Base-by-base conservation (phyloP, 169 alveolate genomes). In the Theileria parva region DNA sequence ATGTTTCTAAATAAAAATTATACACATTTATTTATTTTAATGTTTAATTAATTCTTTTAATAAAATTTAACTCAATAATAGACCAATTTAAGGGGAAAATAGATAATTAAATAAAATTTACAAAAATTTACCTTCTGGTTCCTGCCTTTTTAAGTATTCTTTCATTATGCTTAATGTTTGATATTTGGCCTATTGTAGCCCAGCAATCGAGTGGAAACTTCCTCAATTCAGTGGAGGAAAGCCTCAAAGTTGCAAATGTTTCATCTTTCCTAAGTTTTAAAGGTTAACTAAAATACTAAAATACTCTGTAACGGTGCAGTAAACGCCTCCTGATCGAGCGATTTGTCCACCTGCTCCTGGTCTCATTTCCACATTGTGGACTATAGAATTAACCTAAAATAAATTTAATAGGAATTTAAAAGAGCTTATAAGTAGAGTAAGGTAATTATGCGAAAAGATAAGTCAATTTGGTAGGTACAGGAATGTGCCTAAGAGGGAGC, bases 271-370 rank as follows among this genome's bases (percentile, higher is more conserved):
- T 77, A 51, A 50, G 61, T 37, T 44, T 8, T 48, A 17, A 32
- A 32, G 75, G 21, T 44, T 13, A 57, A 28, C 19, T 21, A 63
- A 30, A n/a, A 63, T 27, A 17, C 30, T 13, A 71, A 79, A 21
- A 25, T 53, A 85, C 85, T 81, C 75, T 21, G 89, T 59, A 27
- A 95, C 67, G 7, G 95, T 93, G 9, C 94, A 95, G 67, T 74
- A 92, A 21, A 95, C 87, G 25, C 97, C 97, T 6, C 95, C 96
- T 17, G 96, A 95, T 48, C 96, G 86, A 37, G 92, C 92, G 30
- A 92, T 63, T 81, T 92, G 95, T 2, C 95, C 96, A 17, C 96
- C 96, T 0, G 92, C 89, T n/a, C 97, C 97, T 6, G 97, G 96
- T 60, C 95, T 77, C 73, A 94, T 71, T 79, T 95, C 97, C 19